phyloP scores from a whole-genome alignment of 257 asterid species.

The Solanum peruvianum region DNA sequence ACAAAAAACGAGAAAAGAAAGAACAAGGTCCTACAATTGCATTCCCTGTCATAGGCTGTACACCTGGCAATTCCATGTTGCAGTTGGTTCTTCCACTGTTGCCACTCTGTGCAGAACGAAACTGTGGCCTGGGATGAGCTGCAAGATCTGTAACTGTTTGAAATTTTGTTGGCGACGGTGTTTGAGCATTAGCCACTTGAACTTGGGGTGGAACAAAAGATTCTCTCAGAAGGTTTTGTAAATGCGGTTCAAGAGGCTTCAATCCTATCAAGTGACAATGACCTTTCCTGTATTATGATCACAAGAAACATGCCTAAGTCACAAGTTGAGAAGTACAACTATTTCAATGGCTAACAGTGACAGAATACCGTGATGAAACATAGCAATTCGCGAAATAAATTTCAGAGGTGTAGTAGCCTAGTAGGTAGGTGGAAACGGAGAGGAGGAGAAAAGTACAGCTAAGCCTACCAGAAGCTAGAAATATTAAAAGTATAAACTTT shows the following conservation, averaged over 20 bases:
- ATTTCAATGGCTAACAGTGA: neutral
- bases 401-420: neutral
- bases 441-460: neutral
- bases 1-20: neutral
- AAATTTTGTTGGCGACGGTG: conserved; percentile 3
- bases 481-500: neutral
- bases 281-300: conserved; percentile 40
- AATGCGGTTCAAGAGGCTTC: conserved; percentile 20
- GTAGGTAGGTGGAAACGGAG: neutral
- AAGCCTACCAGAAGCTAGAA: neutral
- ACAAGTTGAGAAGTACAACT: neutral
- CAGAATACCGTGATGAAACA: neutral
- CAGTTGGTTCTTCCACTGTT: conserved; percentile 6
- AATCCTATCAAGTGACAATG: conserved; percentile 61
- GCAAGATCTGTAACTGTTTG: conserved; percentile 9
- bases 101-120: conserved; percentile 19
- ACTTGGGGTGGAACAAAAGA: conserved; percentile 17
- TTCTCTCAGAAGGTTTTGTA: conserved; percentile 11
- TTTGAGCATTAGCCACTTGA: conserved; percentile 23
- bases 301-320: neutral
- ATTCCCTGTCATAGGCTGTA: conserved; percentile 13
- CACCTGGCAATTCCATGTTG: conserved; percentile 11
- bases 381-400: neutral
- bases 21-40: conserved; percentile 26
- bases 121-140: conserved; percentile 17